Base-by-base conservation (phyloP, 441 rosid species). In the Dalechampia spathulata region DNA sequence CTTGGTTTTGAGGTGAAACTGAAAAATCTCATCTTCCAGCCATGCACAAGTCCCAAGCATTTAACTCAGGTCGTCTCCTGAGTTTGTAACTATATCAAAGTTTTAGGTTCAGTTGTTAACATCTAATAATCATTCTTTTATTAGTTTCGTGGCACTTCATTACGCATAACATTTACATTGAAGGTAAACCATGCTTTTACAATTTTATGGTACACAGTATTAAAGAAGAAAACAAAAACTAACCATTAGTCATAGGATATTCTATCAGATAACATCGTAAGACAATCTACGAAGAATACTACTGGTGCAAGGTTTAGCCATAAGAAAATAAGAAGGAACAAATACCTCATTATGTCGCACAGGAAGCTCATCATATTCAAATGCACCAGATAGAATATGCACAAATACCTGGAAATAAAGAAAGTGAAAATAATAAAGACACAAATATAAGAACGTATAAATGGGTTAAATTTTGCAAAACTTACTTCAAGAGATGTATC, bases 301-400 rank as follows among this genome's bases (percentile, higher is more conserved):
- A 28, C 15, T 30, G 7, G 36, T 7, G 12, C 17, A 19, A 30
- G 8, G n/a, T 17, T 50, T 36, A 25, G 37, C n/a, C n/a, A 26
- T 30, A 51, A 14, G 42, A 11, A 36, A 10, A 9, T 9, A 43
- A 44, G 42, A 58, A 38, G 49, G 16, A 30, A 28, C 38, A 75
- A 63, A 57, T 66, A 93, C 97, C 99, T 93, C 99, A 52, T 93
- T 93, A 74, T 93, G 97, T 69, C 99, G 87, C 58, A 93, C 95
- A 65, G 99, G 99, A 71, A 93, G 90, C 65, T 90, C 99, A 70
- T 93, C 73, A 72, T 79, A 93, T 69, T 93, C 99, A 26, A 95
- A 87, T 48, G 85, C 91, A 60, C 91, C 99, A 20, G 99, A 82
- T 50, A 90, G 68, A 60, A 93, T 80, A 70, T 83, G 93, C 76